These are phyloP conservation scores for Cryphonectria naterciae DNA, from an alignment of 2,329 filamentous ascomycete genomes.

Conservation along the genomic window DNA sequence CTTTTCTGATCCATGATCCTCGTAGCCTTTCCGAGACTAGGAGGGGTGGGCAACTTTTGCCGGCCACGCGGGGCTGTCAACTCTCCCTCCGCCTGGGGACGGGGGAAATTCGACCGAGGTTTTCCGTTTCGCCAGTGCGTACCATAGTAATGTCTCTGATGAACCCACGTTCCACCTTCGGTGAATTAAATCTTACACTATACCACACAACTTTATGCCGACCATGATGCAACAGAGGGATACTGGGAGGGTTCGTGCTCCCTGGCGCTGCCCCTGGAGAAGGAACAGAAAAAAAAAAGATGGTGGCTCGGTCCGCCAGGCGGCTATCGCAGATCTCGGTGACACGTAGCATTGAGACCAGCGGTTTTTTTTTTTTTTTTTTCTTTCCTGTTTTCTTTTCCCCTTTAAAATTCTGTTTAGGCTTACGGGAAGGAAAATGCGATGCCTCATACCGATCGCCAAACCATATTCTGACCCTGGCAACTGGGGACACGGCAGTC, in stretches of 20 bases:
- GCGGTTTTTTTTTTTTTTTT: background rate
- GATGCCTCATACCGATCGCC: constrained; percentile 7
- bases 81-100: background rate
- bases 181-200: background rate
- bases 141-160: background rate
- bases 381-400: no score
- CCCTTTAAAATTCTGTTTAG: background rate
- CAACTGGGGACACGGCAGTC: background rate
- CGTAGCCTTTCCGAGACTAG: background rate
- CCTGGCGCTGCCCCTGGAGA: background rate
- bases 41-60: background rate
- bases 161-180: background rate
- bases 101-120: background rate
- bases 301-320: background rate
- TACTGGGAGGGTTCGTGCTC: background rate
- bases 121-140: background rate
- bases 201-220: background rate
- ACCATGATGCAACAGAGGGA: background rate
- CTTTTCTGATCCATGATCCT: background rate
- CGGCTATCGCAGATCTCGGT: constrained; percentile 17
- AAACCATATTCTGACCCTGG: background rate
- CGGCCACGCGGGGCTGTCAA: background rate
- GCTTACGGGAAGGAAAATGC: background rate
- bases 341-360: constrained; percentile 9
- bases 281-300: background rate